Evolutionary conservation across 2,329 filamentous ascomycete species (phyloP), one percentile per base, ranked within the genome.

Genomic region (Paecilomyces dactylethromorphus): DNA sequence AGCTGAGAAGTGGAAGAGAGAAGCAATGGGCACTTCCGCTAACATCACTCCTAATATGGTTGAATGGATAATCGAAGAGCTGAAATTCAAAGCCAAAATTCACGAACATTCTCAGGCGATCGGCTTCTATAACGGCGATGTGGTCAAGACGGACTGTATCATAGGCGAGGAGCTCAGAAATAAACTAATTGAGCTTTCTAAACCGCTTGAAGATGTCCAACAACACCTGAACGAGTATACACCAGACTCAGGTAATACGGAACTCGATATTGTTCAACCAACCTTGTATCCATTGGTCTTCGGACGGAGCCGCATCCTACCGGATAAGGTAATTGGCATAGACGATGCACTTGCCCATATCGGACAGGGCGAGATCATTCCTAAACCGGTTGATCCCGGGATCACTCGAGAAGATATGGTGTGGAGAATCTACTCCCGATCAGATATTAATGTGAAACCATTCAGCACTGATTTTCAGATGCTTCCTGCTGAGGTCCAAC

Each of bases 231-330:
- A 82, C 62, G 86, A 88, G 68, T 89, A 82, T 79, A 84, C 87
- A 66, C 85, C 85, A 0, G 75, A 79, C 1, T 82, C 78, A 1
- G 71, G 82, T 21, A 69, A 71, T 0, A 80, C 79, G 60, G 84
- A 89, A 1, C 78, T 86, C 0, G 82, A 89, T 65, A 72, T 89
- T 1, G 79, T 89, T 4, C 81, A 89, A 62, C 85, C 86, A 0
- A 88, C 84, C 0, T 74, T 89, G 6, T 89, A 80, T 62, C 85
- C 86, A 0, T 69, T 89, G 0, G 67, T 71, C 1, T 73, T 70
- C 54, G 70, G 70, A n/a, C 64, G 62, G 33, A 67, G 56, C n/a
- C 69, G 67, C 3, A 66, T 70, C 54, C 69, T 73, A 4, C 59
- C 58, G 7, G 64, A 72, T 58, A 63, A 56, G 32, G 6, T 64